Percentiles rank a stretch among this genome's conserved stretches.
Conservation (phyloP, 2,329 filamentous ascomycete species). For the Ilyonectria robusta region DNA sequence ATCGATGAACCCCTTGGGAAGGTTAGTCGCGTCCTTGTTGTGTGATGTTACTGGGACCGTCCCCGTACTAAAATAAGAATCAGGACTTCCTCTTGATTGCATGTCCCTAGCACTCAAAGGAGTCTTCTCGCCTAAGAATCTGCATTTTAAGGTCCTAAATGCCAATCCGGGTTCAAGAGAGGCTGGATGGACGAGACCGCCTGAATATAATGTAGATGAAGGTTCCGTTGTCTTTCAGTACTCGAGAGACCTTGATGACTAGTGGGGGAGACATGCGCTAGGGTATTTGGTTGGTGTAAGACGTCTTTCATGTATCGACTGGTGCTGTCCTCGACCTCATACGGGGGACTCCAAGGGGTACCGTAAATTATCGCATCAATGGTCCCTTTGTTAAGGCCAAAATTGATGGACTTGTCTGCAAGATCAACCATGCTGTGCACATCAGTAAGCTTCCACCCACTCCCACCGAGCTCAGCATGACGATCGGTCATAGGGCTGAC, state of each 20-base stretch:
- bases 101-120: slow-evolving; percentile 65
- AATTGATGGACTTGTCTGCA: slow-evolving; percentile 59
- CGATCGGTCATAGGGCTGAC: slow-evolving; percentile 49
- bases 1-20: no score
- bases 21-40: no score
- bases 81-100: not conserved
- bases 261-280: not conserved
- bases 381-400: slow-evolving; percentile 72
- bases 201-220: slow-evolving; percentile 69
- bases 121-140: slow-evolving; percentile 54
- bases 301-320: slow-evolving; percentile 64
- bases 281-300: not conserved
- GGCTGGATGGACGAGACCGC: slow-evolving; percentile 69
- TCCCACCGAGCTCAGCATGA: slow-evolving; percentile 55
- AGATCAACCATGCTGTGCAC: slow-evolving; percentile 64
- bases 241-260: slow-evolving; percentile 52
- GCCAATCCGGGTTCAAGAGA: slow-evolving; percentile 57
- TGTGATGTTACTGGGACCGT: no score
- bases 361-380: slow-evolving; percentile 70
- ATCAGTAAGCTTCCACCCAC: slow-evolving; percentile 66
- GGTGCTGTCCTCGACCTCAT: slow-evolving; percentile 63
- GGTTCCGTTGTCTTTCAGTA: slow-evolving; percentile 61
- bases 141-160: slow-evolving; percentile 62
- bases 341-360: slow-evolving; percentile 66
- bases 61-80: not conserved